Base-by-base conservation (phyloP, 2,329 filamentous ascomycete species). In the Fusarium protoensiforme region DNA sequence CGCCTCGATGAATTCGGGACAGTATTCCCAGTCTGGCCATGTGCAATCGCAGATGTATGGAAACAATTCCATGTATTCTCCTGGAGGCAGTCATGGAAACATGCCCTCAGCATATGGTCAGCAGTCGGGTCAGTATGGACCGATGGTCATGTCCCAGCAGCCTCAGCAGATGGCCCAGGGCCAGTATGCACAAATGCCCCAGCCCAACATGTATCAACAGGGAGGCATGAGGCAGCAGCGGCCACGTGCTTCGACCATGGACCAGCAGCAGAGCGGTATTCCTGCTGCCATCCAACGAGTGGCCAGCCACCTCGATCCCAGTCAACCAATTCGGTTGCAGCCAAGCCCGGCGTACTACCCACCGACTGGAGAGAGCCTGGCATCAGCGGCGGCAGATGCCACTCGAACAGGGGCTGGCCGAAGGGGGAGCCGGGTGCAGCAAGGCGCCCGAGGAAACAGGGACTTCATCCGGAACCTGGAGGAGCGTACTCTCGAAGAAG, bases 271-370 rank as follows among this genome's bases (percentile, higher is more conserved):
- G 79, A 95, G 93, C 72, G 96, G 96, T 3, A 98, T 99, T 67
- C 96, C 96, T 7, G 92, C 94, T 16, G 92, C 95, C 4, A 94
- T 99, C 67, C 96, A 99, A 83, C 90, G 96, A 76, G 96, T 99
- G 24, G 96, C 96, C 46, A 98, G 95, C 80, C 96, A 98, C 82
- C 89, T 99, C 51, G 96, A 99, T 79, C 96, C 96, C 2, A 98
- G 91, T 77, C 94, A 95, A 68, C 96, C 96, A 0, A 98, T 99
- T 78, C 91, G 96, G 58, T 84, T 98, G 65, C 96, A 99, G 80
- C 96, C 96, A 3, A 98, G 95, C 77, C 96, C 96, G 7, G 96
- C 96, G 2, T 99, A 99, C 83, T 99, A 98, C 78, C 96, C 96
- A 13, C 96, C 96, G 22, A 94, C 96, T 2, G 91, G 93, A 8